Conservation (phyloP, 176 grass and related monocot species). For the Rhipidocladum racemiflorum region DNA sequence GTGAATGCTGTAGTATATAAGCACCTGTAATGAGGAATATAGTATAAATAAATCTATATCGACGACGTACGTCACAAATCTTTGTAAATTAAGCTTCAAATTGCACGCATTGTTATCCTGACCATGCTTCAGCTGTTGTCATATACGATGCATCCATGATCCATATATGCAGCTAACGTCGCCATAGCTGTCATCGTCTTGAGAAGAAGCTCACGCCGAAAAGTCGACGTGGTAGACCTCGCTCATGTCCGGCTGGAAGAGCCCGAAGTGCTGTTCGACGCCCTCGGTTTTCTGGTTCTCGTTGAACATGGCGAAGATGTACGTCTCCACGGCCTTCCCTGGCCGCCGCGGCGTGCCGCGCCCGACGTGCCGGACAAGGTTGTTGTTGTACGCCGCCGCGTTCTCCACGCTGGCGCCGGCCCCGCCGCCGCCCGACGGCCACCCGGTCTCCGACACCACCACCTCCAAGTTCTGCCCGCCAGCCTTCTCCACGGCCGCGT, state of each 20-base stretch:
- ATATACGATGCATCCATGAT: neutral
- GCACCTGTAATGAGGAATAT: no score
- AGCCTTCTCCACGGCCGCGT: slow-evolving; percentile 69
- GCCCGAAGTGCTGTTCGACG: slow-evolving; percentile 72
- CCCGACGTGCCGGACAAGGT: slow-evolving; percentile 52
- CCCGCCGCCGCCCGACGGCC: neutral
- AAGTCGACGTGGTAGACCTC: slow-evolving; percentile 92
- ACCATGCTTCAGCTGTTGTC: neutral
- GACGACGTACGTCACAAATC: no score
- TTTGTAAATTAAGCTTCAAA: no score
- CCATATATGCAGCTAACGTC: neutral
- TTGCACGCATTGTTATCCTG: neutral
- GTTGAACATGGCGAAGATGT: slow-evolving; percentile 93
- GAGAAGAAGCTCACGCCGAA: slow-evolving; percentile 3
- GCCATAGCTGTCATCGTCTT: neutral
- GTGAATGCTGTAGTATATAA: no score
- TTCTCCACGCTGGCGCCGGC: slow-evolving; percentile 60
- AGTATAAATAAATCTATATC: no score
- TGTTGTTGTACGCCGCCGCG: slow-evolving; percentile 71
- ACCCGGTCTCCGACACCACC: no score
- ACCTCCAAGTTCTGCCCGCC: slow-evolving; percentile 3
- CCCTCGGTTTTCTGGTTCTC: slow-evolving; percentile 84
- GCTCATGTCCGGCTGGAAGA: slow-evolving; percentile 81
- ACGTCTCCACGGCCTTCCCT: slow-evolving; percentile 68
- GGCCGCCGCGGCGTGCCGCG: slow-evolving; percentile 69